Percentiles rank a stretch among this genome's conserved stretches.
Evolutionary conservation across 2,329 filamentous ascomycete species (phyloP).

Genomic region (Phialophora expanda): DNA sequence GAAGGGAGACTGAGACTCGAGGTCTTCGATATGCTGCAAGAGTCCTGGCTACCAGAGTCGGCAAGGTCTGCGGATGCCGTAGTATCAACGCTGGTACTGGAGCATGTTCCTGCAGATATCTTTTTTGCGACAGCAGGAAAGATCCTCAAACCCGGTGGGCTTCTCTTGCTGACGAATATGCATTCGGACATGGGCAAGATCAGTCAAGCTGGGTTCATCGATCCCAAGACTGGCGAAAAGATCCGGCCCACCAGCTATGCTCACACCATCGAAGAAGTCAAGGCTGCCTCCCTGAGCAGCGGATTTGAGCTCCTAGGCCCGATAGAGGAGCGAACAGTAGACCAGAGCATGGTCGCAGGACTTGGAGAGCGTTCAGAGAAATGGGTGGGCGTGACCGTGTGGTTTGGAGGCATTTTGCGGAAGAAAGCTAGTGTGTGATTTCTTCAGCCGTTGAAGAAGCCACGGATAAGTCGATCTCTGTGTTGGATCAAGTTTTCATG

Average conservation of each 20-base stretch:
- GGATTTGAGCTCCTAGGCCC: slow-evolving; percentile 54
- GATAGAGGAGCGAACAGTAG: slow-evolving; percentile 52
- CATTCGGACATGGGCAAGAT: slow-evolving; percentile 63
- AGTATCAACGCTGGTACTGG: slow-evolving; percentile 67
- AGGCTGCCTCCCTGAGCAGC: slow-evolving; percentile 54
- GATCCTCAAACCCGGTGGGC: slow-evolving; percentile 55
- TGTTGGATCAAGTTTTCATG: slow-evolving; percentile 70
- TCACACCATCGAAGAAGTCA: slow-evolving; percentile 59
- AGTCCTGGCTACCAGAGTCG: slow-evolving; percentile 35
- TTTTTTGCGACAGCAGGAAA: slow-evolving; percentile 60
- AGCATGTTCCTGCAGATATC: slow-evolving; percentile 62
- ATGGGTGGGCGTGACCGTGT: slow-evolving; percentile 62
- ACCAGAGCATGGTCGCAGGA: slow-evolving; percentile 61
- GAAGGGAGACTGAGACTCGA: slow-evolving; percentile 40
- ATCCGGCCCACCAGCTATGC: slow-evolving; percentile 65
- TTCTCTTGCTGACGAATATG: slow-evolving; percentile 70
- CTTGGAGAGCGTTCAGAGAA: slow-evolving; percentile 67
- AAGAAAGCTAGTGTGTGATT: slow-evolving; percentile 34
- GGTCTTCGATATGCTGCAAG: slow-evolving; percentile 50
- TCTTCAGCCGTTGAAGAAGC: slow-evolving; percentile 31
- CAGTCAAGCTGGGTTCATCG: slow-evolving; percentile 67
- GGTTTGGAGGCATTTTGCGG: slow-evolving; percentile 59
- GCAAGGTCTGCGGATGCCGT: slow-evolving; percentile 44
- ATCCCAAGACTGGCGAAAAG: slow-evolving; percentile 59
- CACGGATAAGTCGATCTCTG: slow-evolving; percentile 61